A percentile compares a stretch with the other conserved stretches of the same genome.
These are phyloP conservation scores for Aspergillus indologenus DNA, from an alignment of 495 filamentous ascomycete species.

Conservation along the genomic window DNA sequence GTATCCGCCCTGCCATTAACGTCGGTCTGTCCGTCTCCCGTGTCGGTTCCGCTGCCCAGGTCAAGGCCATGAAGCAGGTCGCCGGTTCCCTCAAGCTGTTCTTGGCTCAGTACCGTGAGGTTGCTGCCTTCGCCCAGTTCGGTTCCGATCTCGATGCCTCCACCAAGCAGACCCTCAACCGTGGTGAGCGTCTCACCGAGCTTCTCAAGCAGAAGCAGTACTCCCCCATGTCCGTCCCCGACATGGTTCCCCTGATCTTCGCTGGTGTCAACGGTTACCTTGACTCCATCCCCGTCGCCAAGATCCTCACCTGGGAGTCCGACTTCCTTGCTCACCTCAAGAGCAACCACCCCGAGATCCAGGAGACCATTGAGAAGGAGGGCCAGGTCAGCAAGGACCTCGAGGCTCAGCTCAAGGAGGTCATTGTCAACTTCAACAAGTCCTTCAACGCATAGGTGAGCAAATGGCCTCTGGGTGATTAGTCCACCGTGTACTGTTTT, in stretches of 20 bases:
- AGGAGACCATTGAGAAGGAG: slow-evolving; percentile 91
- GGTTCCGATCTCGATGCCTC: slow-evolving; percentile 98
- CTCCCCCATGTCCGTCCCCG: slow-evolving; percentile 96
- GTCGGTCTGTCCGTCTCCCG: slow-evolving; percentile 99
- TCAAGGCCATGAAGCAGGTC: slow-evolving; percentile 99
- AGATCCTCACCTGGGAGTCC: slow-evolving; percentile 86
- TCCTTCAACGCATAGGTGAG: slow-evolving; percentile 67
- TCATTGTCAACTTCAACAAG: slow-evolving; percentile 83
- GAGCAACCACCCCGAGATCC: slow-evolving; percentile 80
- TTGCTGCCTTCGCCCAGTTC: slow-evolving; percentile 99
- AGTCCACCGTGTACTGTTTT: slow-evolving; percentile 34
- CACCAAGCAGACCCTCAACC: slow-evolving; percentile 97
- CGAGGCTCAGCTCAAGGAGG: slow-evolving; percentile 81
- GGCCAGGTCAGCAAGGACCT: slow-evolving; percentile 93
- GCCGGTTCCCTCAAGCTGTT: slow-evolving; percentile 99
- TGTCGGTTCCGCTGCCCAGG: slow-evolving; percentile 98
- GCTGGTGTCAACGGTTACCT: slow-evolving; percentile 98
- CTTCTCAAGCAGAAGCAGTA: slow-evolving; percentile 99
- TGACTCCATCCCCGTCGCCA: slow-evolving; percentile 79
- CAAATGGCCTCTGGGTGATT: slow-evolving; percentile 38
- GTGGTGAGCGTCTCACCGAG: slow-evolving; percentile 99
- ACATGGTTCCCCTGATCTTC: slow-evolving; percentile 99
- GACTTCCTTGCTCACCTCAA: slow-evolving; percentile 91
- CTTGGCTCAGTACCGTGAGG: slow-evolving; percentile 99
- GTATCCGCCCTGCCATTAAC: slow-evolving; percentile 99